These are phyloP conservation scores for Zygosaccharomyces pseudobailii DNA, from an alignment of 1,139 yeast species.

Conservation along the genomic window DNA sequence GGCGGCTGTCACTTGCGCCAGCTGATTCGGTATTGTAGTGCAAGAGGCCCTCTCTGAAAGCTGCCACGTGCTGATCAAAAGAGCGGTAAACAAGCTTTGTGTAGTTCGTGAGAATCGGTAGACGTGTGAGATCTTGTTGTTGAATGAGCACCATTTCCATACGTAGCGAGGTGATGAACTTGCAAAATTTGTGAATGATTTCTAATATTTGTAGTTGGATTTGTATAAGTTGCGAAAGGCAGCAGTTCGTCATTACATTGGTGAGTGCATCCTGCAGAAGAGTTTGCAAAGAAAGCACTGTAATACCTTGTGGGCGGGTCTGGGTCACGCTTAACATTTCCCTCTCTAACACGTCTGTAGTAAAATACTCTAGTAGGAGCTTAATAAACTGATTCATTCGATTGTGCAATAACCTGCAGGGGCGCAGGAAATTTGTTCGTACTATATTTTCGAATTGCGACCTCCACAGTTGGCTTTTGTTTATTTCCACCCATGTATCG, in stretches of 20 bases:
- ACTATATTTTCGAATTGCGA: conserved; percentile 34
- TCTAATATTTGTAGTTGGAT: conserved; percentile 30
- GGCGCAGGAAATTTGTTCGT: conserved; percentile 15
- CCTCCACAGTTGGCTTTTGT: conserved; percentile 65
- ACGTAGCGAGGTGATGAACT: conserved; percentile 27
- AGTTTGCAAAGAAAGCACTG: conserved; percentile 19
- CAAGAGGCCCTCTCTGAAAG: conserved; percentile 19
- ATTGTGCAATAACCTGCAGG: conserved; percentile 25
- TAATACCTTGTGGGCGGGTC: conserved; percentile 1
- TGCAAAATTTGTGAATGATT: conserved; percentile 29
- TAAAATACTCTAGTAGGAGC: conserved; percentile 24
- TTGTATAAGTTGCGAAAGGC: conserved; percentile 22
- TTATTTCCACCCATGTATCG: conserved; percentile 69
- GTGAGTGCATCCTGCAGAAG: conserved; percentile 26
- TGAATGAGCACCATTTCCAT: conserved; percentile 10
- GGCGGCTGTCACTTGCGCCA: conserved; percentile 3
- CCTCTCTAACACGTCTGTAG: conserved; percentile 25
- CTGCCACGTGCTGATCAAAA: conserved; percentile 18
- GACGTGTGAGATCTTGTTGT: neutral
- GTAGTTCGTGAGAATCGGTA: conserved; percentile 3
- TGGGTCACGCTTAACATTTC: conserved; percentile 15
- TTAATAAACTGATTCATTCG: conserved; percentile 30
- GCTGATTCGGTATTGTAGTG: conserved; percentile 11
- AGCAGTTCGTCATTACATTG: conserved; percentile 28
- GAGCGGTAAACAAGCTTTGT: conserved; percentile 10